Evolutionary conservation across 768 basidiomycete genomes (phyloP).

Genomic region (Boletus tomentosulus): DNA sequence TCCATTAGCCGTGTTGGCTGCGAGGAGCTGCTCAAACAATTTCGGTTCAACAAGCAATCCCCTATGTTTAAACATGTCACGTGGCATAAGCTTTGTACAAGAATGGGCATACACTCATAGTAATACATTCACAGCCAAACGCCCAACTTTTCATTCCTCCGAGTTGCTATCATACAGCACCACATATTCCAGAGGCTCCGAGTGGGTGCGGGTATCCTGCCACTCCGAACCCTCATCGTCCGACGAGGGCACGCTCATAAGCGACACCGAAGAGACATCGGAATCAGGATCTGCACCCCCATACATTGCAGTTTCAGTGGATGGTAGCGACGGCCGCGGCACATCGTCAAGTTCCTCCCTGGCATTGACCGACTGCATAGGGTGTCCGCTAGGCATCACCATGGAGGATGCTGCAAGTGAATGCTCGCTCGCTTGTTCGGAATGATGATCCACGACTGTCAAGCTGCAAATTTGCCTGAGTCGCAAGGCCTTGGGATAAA

Average conservation of each 20-base stretch:
- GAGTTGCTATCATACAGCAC: conserved; percentile 67
- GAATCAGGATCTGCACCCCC: conserved; percentile 32
- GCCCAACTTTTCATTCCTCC: conserved; percentile 35
- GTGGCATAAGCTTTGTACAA: conserved; percentile 2
- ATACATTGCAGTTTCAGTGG: conserved; percentile 38
- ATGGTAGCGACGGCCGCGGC: conserved; percentile 13
- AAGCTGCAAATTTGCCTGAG: conserved; percentile 41
- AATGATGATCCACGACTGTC: conserved; percentile 54
- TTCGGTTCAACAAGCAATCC: conserved; percentile 1
- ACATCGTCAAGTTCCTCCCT: conserved; percentile 5
- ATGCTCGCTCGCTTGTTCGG: conserved; percentile 35
- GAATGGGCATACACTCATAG: neutral
- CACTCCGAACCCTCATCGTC: conserved; percentile 52
- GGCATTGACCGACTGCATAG: conserved; percentile 10
- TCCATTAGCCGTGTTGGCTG: neutral
- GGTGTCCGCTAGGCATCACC: conserved; percentile 51
- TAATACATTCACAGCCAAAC: neutral
- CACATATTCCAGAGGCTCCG: conserved; percentile 56
- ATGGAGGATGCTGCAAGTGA: conserved; percentile 66
- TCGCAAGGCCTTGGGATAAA: neutral
- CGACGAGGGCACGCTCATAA: conserved; percentile 60
- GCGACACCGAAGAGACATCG: conserved; percentile 48
- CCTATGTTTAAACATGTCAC: conserved; percentile 13
- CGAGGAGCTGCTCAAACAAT: neutral
- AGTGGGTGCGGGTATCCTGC: conserved; percentile 51